Percentiles rank a stretch among this genome's conserved stretches.
These are phyloP conservation scores for Nadsonia fulvescens DNA, from an alignment of 805 yeast species.

Conservation along the genomic window DNA sequence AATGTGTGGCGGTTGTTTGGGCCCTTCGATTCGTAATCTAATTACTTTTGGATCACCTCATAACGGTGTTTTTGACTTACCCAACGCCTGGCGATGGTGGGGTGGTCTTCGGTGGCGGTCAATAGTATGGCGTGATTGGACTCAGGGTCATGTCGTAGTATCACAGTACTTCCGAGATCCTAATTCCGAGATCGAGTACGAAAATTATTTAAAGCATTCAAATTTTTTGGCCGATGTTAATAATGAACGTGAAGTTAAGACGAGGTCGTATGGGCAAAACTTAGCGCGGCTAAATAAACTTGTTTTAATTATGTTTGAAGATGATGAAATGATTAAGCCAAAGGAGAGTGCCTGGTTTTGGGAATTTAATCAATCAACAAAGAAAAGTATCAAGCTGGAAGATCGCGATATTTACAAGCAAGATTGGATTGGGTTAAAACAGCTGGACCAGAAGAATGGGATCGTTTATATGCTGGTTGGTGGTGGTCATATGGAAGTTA, in stretches of 20 bases:
- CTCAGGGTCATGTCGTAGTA: constrained; percentile 42
- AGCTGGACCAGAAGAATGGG: constrained; percentile 25
- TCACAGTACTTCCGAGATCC: constrained; percentile 68
- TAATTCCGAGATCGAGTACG: constrained; percentile 29
- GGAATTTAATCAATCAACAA: constrained; percentile 30
- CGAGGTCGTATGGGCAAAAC: constrained; percentile 25
- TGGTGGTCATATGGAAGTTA: constrained; percentile 49
- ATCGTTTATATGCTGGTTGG: constrained; percentile 34
- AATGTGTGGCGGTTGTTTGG: constrained; percentile 1
- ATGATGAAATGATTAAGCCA: constrained; percentile 57
- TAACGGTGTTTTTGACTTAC: constrained; percentile 52
- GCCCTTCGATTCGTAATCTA: constrained; percentile 21
- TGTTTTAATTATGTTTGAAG: constrained; percentile 38
- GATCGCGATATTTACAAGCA: constrained; percentile 31
- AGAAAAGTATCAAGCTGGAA: constrained; percentile 26
- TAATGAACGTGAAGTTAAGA: constrained; percentile 32
- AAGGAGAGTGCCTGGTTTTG: constrained; percentile 48
- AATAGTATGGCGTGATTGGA: constrained; percentile 19
- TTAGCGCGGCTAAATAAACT: constrained; percentile 29
- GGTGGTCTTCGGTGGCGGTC: no score
- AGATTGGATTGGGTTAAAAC: constrained; percentile 42
- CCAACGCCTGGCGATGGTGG: constrained; percentile 53
- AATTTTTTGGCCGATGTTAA: constrained; percentile 45
- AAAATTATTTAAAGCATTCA: constrained; percentile 36
- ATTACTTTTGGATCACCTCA: constrained; percentile 74